Evolutionary conservation across 2,329 filamentous ascomycete species (phyloP), one percentile per base, ranked within the genome.

Genomic region (Biscogniauxia marginata): DNA sequence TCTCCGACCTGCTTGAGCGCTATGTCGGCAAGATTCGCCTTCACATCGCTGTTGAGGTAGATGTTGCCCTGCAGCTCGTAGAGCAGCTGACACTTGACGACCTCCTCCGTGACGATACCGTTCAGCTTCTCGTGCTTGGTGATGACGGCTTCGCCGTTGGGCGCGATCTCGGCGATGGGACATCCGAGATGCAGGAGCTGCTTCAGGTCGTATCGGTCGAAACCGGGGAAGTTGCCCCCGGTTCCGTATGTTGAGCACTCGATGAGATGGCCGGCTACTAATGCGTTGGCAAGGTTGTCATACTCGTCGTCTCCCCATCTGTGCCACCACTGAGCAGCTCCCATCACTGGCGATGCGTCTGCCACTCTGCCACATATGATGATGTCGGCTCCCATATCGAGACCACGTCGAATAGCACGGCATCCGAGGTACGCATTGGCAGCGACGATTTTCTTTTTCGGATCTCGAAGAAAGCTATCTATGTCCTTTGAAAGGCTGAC

Each of bases 281-380:
- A 64, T 0, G 79, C 71, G 0, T 78, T 77, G 0, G 82, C 82
- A 4, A 85, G 71, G 18, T 71, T 62, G 56, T 84, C 76, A 19
- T 77, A 81, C 21, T 78, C 73, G 0, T 70, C 73, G 16, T 77
- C 73, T 0, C 59, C 57, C 83, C 82, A 86, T 1, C 73, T 70
- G 52, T 85, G 75, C 77, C 81, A 85, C 71, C 75, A 85, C 63
- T 77, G 78, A 0, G 82, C 82, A 0, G 81, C 80, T 0, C 78
- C 83, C 55, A 85, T 83, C 0, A 83, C 80, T 0, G 79, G 80
- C 2, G 75, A 77, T 0, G 80, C 79, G 60, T 81, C 79, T 0
- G 77, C 73, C 1, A 77, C 77, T 3, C 79, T 72, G 0, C 79
- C 79, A 52, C 78, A 81, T 2, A 81, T 73, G 48, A 82, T 70